phyloP scores from a whole-genome alignment of 768 basidiomycete species.

The Paxillus ammoniavirescens region DNA sequence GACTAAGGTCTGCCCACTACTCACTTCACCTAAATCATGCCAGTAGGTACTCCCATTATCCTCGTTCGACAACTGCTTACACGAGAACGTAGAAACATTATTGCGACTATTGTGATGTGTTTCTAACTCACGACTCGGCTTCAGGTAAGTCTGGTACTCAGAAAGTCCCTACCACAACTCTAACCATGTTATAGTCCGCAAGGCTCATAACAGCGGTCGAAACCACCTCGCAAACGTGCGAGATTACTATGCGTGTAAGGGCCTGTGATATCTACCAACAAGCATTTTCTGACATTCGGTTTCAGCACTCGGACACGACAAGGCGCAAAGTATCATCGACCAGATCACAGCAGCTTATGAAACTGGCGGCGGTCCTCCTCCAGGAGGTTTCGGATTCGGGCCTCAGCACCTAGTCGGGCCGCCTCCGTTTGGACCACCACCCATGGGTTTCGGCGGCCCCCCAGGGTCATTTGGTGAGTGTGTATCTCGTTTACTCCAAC shows the following conservation, averaged over 20 bases:
- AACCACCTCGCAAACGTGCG: conserved; percentile 96
- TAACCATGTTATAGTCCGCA: conserved; percentile 63
- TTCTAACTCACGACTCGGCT: conserved; percentile 90
- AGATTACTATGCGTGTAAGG: conserved; percentile 93
- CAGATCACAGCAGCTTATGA: conserved; percentile 96
- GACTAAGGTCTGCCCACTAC: conserved; percentile 10
- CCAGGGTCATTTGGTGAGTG: conserved; percentile 22
- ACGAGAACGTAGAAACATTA: conserved; percentile 71
- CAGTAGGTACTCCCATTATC: conserved; percentile 44
- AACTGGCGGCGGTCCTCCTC: conserved; percentile 78
- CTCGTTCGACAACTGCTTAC: conserved; percentile 6
- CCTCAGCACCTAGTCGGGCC: conserved; percentile 73
- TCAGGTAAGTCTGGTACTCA: conserved; percentile 57
- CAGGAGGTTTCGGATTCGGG: conserved; percentile 84
- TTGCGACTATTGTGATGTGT: conserved; percentile 93
- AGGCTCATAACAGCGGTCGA: conserved; percentile 96
- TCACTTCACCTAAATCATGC: conserved; percentile 47
- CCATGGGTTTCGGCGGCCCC: conserved; percentile 56
- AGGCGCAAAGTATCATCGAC: conserved; percentile 97
- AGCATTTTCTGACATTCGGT: conserved; percentile 9
- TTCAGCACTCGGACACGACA: conserved; percentile 87
- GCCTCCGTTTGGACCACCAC: conserved; percentile 50
- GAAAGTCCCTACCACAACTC: conserved; percentile 3
- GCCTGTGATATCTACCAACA: background rate
- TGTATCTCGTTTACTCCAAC: background rate